Conservation (phyloP, 2,329 filamentous ascomycete genomes). For the Claviceps cyperi region DNA sequence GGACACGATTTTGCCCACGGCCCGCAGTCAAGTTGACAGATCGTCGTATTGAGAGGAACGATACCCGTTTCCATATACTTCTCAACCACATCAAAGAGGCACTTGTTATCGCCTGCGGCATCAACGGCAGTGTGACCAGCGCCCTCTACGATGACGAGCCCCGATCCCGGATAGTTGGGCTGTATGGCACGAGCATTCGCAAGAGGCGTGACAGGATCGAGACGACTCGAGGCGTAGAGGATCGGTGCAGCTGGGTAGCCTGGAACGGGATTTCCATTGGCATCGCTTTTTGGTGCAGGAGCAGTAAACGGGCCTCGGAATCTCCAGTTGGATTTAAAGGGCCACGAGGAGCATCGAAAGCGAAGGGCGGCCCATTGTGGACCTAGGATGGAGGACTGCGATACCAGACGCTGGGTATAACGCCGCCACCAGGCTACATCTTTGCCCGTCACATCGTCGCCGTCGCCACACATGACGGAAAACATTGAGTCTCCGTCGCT, state of each 20-base stretch:
- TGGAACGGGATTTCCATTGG: background rate
- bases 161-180: slow-evolving; percentile 13
- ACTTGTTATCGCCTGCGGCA: slow-evolving; percentile 6
- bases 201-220: slow-evolving; percentile 28
- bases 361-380: slow-evolving; percentile 14
- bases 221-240: slow-evolving; percentile 23
- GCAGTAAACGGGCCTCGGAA: slow-evolving; percentile 15
- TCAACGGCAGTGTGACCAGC: slow-evolving; percentile 15
- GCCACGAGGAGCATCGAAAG: slow-evolving; percentile 19
- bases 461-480: slow-evolving; percentile 9
- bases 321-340: slow-evolving; percentile 18
- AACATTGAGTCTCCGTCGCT: background rate
- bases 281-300: slow-evolving; percentile 6
- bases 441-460: slow-evolving; percentile 7
- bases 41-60: slow-evolving; percentile 11
- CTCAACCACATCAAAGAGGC: slow-evolving; percentile 11
- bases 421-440: slow-evolving; percentile 9
- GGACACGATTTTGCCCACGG: slow-evolving; percentile 9
- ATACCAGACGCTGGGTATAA: slow-evolving; percentile 9
- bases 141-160: slow-evolving; percentile 16
- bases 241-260: slow-evolving; percentile 13
- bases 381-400: slow-evolving; percentile 14
- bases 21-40: slow-evolving; percentile 7
- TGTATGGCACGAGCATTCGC: slow-evolving; percentile 18
- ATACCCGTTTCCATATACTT: slow-evolving; percentile 17